A percentile compares a stretch with the other conserved stretches of the same genome.
These are phyloP conservation scores for Castanea sativa DNA, from an alignment of 306 rosid species.

Conservation along the genomic window DNA sequence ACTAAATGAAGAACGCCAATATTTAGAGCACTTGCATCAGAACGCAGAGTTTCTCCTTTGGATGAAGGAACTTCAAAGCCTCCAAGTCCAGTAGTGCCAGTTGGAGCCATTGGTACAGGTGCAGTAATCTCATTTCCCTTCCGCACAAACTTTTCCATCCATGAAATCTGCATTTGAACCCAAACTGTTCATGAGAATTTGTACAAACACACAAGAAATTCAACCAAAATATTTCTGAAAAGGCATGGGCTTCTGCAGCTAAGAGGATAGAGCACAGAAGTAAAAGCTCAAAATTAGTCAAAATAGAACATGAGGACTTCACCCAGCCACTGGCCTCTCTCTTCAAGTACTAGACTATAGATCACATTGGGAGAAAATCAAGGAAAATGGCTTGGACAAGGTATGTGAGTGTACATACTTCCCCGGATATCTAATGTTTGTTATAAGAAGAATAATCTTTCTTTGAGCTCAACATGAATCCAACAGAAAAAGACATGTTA, in stretches of 20 bases:
- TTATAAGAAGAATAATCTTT: background rate
- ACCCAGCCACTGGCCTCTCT: slow-evolving; percentile 9
- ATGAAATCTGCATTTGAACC: slow-evolving; percentile 68
- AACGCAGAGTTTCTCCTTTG: slow-evolving; percentile 76
- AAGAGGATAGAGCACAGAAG: background rate
- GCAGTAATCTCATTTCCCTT: slow-evolving; percentile 97
- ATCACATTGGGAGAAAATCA: background rate
- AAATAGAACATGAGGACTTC: slow-evolving; percentile 7
- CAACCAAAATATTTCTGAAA: background rate
- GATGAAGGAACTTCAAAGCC: slow-evolving; percentile 97
- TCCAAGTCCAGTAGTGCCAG: slow-evolving; percentile 97
- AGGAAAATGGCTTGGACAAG: background rate
- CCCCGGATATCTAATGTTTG: background rate
- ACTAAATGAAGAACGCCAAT: slow-evolving; percentile 94
- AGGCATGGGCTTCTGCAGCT: background rate
- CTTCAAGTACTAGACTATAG: slow-evolving; percentile 10
- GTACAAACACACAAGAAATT: background rate
- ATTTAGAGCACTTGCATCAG: slow-evolving; percentile 96
- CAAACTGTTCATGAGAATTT: background rate
- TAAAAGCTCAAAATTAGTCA: slow-evolving; percentile 3
- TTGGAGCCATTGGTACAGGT: slow-evolving; percentile 90
- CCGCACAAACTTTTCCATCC: slow-evolving; percentile 96
- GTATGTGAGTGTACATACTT: background rate
- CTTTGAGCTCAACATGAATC: background rate
- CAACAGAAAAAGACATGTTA: background rate